phyloP scores from a whole-genome alignment of 208 protist species.

The Crithidia fasciculata region DNA sequence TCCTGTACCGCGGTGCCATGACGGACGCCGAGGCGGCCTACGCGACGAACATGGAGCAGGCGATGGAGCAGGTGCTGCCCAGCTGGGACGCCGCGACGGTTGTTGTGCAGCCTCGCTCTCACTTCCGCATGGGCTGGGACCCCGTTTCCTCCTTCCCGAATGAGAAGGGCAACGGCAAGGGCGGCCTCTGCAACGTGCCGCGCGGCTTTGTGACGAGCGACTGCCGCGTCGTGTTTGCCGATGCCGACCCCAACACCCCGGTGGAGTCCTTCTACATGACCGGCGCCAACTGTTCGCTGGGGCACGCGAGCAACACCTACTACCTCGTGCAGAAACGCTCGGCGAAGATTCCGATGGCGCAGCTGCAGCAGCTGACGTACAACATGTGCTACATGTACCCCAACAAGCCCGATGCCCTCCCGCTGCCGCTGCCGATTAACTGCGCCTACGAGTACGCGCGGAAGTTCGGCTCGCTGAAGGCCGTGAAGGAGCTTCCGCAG shows the following conservation, averaged over 20 bases:
- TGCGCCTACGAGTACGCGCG: conserved; percentile 64
- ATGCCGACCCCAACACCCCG: conserved; percentile 25
- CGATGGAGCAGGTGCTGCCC: conserved; percentile 35
- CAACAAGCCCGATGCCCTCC: conserved; percentile 71
- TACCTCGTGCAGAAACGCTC: conserved; percentile 44
- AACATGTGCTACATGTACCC: conserved; percentile 67
- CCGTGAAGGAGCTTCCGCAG: conserved; percentile 30
- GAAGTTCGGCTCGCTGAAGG: conserved; percentile 44
- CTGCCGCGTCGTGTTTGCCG: conserved; percentile 31
- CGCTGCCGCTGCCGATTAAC: conserved; percentile 65
- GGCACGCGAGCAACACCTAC: conserved; percentile 51
- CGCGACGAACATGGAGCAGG: conserved; percentile 26
- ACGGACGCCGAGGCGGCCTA: conserved; percentile 54
- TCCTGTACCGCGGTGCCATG: conserved; percentile 56
- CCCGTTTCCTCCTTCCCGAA: conserved; percentile 4
- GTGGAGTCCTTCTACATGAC: conserved; percentile 49
- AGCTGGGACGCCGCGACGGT: conserved; percentile 47
- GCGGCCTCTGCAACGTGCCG: conserved; percentile 49
- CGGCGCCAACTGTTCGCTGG: conserved; percentile 58
- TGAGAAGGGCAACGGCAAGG: neutral
- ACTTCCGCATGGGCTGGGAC: conserved; percentile 52
- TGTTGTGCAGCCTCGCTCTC: conserved; percentile 51
- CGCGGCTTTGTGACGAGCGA: conserved; percentile 46
- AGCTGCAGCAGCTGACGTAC: conserved; percentile 50
- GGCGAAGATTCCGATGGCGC: conserved; percentile 21